Percentiles rank a stretch among this genome's conserved stretches.
These are phyloP conservation scores for Pichia pseudocactophila DNA, from an alignment of 805 yeast genomes.

Conservation along the genomic window DNA sequence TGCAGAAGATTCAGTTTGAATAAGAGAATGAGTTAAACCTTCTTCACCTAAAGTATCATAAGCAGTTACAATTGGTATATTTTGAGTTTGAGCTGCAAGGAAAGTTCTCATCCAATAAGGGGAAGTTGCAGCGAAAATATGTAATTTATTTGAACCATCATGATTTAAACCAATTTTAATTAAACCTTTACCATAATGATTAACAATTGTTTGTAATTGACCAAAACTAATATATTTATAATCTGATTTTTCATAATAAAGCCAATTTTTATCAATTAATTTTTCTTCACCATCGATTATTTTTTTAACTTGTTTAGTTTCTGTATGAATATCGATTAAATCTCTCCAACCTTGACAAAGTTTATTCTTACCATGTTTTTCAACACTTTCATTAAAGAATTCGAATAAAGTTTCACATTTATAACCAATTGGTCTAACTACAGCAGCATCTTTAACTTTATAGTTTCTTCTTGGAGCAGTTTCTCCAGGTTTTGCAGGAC, in stretches of 20 bases:
- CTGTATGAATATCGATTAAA: slow-evolving; percentile 62
- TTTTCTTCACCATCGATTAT: slow-evolving; percentile 65
- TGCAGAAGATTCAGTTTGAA: slow-evolving; percentile 70
- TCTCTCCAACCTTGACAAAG: slow-evolving; percentile 74
- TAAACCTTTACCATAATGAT: slow-evolving; percentile 66
- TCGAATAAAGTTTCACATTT: slow-evolving; percentile 66
- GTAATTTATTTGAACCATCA: slow-evolving; percentile 50
- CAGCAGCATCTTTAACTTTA: slow-evolving; percentile 36
- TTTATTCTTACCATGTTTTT: slow-evolving; percentile 38
- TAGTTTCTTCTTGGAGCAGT: slow-evolving; percentile 74
- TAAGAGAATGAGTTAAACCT: slow-evolving; percentile 78
- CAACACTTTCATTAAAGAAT: slow-evolving; percentile 52
- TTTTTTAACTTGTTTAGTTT: slow-evolving; percentile 66
- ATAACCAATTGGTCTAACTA: slow-evolving; percentile 54
- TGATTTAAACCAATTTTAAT: slow-evolving; percentile 64
- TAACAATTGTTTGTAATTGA: slow-evolving; percentile 43
- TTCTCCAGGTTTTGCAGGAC: slow-evolving; percentile 41
- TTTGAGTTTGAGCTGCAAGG: slow-evolving; percentile 67
- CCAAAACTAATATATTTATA: slow-evolving; percentile 59
- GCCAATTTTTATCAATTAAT: slow-evolving; percentile 79
- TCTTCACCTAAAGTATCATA: slow-evolving; percentile 90
- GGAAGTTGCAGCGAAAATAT: slow-evolving; percentile 82
- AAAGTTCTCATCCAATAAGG: slow-evolving; percentile 86
- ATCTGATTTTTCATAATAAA: slow-evolving; percentile 66
- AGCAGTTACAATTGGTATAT: slow-evolving; percentile 86